Evolutionary conservation across 1,284 basidiomycete species (phyloP).

Genomic region (Cutaneotrichosporon mucoides): DNA sequence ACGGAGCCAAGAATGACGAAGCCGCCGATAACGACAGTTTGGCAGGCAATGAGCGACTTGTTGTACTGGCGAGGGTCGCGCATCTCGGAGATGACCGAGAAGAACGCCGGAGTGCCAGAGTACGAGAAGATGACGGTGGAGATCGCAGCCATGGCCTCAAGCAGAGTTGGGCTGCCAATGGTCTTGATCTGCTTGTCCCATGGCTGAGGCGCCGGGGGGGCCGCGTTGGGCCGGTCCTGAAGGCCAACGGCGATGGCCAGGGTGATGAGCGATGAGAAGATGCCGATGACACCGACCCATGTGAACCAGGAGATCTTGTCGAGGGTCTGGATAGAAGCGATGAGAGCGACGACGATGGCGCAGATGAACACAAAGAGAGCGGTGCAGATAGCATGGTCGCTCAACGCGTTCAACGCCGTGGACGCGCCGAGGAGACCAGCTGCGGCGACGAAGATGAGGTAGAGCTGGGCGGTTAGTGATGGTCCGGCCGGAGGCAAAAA

Average conservation of each 20-base stretch:
- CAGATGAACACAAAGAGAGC: slow-evolving; percentile 33
- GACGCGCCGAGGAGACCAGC: slow-evolving; percentile 26
- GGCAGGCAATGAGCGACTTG: slow-evolving; percentile 27
- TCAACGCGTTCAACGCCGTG: slow-evolving; percentile 35
- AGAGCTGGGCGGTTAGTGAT: slow-evolving; percentile 10
- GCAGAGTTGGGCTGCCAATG: slow-evolving; percentile 26
- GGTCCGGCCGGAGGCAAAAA: not conserved
- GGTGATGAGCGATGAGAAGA: slow-evolving; percentile 29
- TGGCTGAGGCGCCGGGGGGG: slow-evolving; percentile 29
- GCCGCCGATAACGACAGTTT: slow-evolving; percentile 23
- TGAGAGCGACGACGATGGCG: slow-evolving; percentile 24
- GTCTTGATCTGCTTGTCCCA: slow-evolving; percentile 30
- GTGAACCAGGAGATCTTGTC: slow-evolving; percentile 35
- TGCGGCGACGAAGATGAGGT: slow-evolving; percentile 23
- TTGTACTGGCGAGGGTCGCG: slow-evolving; percentile 30
- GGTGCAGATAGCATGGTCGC: slow-evolving; percentile 34
- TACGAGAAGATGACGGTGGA: slow-evolving; percentile 37
- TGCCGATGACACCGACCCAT: slow-evolving; percentile 36
- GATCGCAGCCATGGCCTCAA: slow-evolving; percentile 29
- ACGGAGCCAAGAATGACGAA: slow-evolving; percentile 13
- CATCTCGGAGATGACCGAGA: slow-evolving; percentile 44
- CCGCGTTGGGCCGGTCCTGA: slow-evolving; percentile 38
- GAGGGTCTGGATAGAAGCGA: slow-evolving; percentile 37
- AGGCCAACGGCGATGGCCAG: slow-evolving; percentile 40
- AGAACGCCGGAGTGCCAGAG: slow-evolving; percentile 31